These are phyloP conservation scores for Leptographium wingfieldii DNA, from an alignment of 2,329 filamentous ascomycete genomes.

Conservation along the genomic window DNA sequence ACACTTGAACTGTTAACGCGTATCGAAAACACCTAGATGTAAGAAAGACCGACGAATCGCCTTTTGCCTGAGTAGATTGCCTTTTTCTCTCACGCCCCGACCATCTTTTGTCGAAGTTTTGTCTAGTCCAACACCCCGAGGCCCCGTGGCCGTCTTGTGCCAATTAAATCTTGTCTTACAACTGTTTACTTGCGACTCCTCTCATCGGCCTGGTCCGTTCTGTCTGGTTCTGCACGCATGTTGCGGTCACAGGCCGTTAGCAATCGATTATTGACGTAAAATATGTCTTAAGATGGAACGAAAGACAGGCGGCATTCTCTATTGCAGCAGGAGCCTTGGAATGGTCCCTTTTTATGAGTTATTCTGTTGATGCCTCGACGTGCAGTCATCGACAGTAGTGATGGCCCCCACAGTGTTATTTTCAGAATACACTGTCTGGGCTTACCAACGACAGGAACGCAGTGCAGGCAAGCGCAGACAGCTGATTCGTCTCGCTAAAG, in stretches of 20 bases:
- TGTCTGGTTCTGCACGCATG: not conserved
- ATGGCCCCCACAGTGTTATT: not conserved
- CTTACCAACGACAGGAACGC: not conserved
- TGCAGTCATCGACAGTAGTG: not conserved
- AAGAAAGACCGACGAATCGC: slow-evolving; percentile 4
- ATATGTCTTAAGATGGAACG: not conserved
- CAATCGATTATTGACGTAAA: not conserved
- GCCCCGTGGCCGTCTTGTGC: not conserved
- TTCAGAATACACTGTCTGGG: not conserved
- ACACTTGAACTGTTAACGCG: not conserved
- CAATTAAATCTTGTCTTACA: not conserved
- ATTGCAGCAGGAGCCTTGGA: no score
- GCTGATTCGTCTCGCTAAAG: not conserved
- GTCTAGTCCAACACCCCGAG: not conserved
- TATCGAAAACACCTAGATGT: not conserved
- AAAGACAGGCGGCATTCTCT: not conserved
- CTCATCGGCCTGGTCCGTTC: not conserved
- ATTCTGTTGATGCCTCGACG: not conserved
- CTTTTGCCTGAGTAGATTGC: slow-evolving; percentile 5
- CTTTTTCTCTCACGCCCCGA: not conserved
- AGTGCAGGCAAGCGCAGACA: not conserved
- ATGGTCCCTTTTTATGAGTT: not conserved
- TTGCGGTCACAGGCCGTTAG: not conserved
- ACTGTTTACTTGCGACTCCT: not conserved
- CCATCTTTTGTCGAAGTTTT: not conserved